Conservation (phyloP, 495 filamentous ascomycete genomes). For the Aspergillus diversus region DNA sequence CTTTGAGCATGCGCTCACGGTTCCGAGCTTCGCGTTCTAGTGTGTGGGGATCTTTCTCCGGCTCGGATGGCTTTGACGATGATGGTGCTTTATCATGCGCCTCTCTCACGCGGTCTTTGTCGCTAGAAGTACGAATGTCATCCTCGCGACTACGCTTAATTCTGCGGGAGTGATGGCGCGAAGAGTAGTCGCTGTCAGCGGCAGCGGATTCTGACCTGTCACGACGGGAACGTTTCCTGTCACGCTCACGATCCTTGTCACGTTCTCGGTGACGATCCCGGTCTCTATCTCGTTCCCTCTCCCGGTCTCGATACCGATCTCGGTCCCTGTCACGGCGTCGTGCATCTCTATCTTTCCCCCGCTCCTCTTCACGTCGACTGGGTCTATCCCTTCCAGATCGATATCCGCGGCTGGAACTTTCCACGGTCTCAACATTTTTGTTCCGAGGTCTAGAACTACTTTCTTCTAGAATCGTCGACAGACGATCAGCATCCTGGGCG, state of each 20-base stretch:
- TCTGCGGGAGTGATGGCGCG: constrained; percentile 46
- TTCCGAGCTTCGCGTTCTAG: constrained; percentile 77
- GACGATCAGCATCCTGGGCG: constrained; percentile 31
- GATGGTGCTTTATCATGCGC: constrained; percentile 24
- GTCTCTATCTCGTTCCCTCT: constrained; percentile 49
- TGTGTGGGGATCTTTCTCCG: constrained; percentile 68
- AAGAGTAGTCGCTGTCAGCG: constrained; percentile 36
- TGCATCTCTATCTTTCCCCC: constrained; percentile 28
- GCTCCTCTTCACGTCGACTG: constrained; percentile 45
- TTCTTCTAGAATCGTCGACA: constrained; percentile 27
- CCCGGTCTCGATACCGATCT: constrained; percentile 44
- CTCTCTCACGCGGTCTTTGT: constrained; percentile 20
- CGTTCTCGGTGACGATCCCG: constrained; percentile 50
- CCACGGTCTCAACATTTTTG: constrained; percentile 22
- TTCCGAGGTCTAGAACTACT: constrained; percentile 23
- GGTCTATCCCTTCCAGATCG: constrained; percentile 44
- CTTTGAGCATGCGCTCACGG: constrained; percentile 74
- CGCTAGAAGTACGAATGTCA: constrained; percentile 25
- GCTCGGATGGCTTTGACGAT: constrained; percentile 31
- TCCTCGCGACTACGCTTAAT: constrained; percentile 41
- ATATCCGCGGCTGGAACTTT: constrained; percentile 27
- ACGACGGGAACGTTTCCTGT: constrained; percentile 59
- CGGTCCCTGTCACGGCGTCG: constrained; percentile 34
- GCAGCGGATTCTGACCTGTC: constrained; percentile 51
- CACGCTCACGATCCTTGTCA: constrained; percentile 47